Evolutionary conservation across 345 rosid species (phyloP), one percentile per base, ranked within the genome.

Genomic region (Microcos paniculata): DNA sequence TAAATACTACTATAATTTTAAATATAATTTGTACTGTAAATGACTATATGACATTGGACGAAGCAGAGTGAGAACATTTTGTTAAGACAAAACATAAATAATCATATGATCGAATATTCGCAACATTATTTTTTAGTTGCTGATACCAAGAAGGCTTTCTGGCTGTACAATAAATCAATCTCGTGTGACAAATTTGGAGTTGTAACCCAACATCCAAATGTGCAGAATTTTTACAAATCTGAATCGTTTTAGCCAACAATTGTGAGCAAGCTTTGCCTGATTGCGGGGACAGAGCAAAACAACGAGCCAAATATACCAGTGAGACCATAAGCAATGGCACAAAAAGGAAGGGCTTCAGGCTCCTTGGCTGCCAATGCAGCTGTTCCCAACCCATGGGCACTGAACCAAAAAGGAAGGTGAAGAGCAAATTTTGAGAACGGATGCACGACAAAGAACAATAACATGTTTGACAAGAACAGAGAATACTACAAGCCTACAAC

Each of bases 311-410:
- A 92, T 63, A 94, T 92, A 72, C 98, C 98, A 0, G 99, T 90
- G 14, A 94, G 98, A 42, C 91, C 98, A 84, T 94, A 94, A 9
- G 98, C 98, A 63, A 94, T 92, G 78, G 97, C 95, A 57, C 95
- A 92, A 77, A 95, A 95, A 13, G 99, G 99, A 58, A 92, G 98
- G 51, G 99, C 99, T 72, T 89, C 99, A 5, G 98, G 99, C 77
- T 95, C 99, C 85, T 91, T 95, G 5, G 97, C 98, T 7, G 99
- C 91, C 82, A 95, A 81, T 51, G 99, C 98, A 53, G 97, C 99
- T 76, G 98, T 95, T 84, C 98, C 99, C 82, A 95, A 87, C 80
- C 99, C 98, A 81, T 95, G 99, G 65, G 99, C 98, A 88, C 99
- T 95, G 84, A 42, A 82, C 67, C 68, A 40, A 51, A 0, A 62